Evolutionary conservation across 2,329 filamentous ascomycete genomes (phyloP).

Genomic region (Cladosporium sp.): DNA sequence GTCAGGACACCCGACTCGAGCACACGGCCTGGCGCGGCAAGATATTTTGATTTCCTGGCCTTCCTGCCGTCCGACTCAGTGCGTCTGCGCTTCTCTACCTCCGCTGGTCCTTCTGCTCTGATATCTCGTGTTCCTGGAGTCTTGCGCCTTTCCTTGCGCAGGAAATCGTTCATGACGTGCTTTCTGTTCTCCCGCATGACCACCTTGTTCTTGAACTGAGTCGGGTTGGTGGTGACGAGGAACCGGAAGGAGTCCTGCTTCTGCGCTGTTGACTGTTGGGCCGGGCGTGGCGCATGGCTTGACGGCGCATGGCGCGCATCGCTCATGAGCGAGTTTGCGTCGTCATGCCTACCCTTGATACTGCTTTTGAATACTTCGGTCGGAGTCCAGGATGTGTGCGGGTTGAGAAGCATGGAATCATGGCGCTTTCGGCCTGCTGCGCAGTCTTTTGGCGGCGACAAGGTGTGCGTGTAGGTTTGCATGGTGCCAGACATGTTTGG

Average conservation of each 20-base stretch:
- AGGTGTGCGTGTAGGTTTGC: background rate
- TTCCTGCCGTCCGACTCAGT: background rate
- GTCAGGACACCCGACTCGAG: constrained; percentile 8
- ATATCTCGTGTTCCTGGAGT: background rate
- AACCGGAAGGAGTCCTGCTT: constrained; percentile 25
- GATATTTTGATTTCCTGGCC: background rate
- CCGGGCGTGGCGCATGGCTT: background rate
- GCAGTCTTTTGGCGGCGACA: background rate
- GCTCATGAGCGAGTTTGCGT: too few relatives aligned
- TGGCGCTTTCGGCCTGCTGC: background rate
- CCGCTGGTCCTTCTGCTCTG: background rate
- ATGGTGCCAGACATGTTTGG: background rate
- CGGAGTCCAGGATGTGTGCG: background rate
- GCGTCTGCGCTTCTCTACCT: constrained; percentile 6
- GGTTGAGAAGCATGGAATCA: background rate
- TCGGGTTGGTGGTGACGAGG: constrained; percentile 29
- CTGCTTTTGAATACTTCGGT: background rate
- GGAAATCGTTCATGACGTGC: constrained; percentile 38
- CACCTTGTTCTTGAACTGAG: constrained; percentile 32
- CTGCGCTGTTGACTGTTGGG: background rate
- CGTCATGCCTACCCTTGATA: background rate
- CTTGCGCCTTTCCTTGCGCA: constrained; percentile 33
- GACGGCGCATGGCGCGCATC: background rate
- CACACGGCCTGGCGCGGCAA: background rate
- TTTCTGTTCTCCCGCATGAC: constrained; percentile 35